A percentile compares a stretch with the other conserved stretches of the same genome.
These are phyloP conservation scores for Corynascus novoguineensis DNA, from an alignment of 495 filamentous ascomycete genomes.

Conservation along the genomic window DNA sequence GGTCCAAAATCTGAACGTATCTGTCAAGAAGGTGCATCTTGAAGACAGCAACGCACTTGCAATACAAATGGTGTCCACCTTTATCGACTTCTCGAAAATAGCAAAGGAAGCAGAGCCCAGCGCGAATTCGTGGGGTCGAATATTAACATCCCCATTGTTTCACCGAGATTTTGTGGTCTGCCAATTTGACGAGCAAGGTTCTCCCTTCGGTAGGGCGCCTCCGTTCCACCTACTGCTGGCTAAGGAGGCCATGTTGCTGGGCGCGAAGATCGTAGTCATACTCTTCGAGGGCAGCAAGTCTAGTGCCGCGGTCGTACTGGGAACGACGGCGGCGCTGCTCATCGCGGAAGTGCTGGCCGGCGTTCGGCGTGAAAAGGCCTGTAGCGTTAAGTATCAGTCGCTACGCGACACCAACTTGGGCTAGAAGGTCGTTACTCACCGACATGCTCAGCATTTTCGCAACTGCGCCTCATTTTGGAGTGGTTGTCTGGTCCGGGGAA, in stretches of 20 bases:
- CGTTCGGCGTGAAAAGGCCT: conserved; percentile 69
- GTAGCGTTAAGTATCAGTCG: conserved; percentile 4
- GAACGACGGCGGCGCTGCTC: conserved; percentile 72
- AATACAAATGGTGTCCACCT: conserved; percentile 23
- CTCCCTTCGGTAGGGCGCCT: background rate
- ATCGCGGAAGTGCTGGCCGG: conserved; percentile 66
- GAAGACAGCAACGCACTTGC: conserved; percentile 22
- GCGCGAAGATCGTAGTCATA: conserved; percentile 42
- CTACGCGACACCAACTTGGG: background rate
- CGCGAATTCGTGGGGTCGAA: conserved; percentile 7
- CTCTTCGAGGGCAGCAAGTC: conserved; percentile 56
- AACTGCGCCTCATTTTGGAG: conserved; percentile 76
- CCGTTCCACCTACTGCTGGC: conserved; percentile 15
- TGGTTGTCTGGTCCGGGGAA: conserved; percentile 77
- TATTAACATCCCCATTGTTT: background rate
- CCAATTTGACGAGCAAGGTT: background rate
- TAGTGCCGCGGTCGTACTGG: conserved; percentile 68
- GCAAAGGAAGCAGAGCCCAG: conserved; percentile 17
- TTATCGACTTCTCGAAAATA: conserved; percentile 23
- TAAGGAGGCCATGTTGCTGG: conserved; percentile 31
- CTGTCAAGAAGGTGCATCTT: conserved; percentile 15
- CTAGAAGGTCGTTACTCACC: conserved; percentile 46
- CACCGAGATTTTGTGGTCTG: background rate
- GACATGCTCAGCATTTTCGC: conserved; percentile 79
- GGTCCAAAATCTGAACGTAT: conserved; percentile 17